Evolutionary conservation across 2,329 filamentous ascomycete species (phyloP).

Genomic region (Emergomyces pasteurianus): DNA sequence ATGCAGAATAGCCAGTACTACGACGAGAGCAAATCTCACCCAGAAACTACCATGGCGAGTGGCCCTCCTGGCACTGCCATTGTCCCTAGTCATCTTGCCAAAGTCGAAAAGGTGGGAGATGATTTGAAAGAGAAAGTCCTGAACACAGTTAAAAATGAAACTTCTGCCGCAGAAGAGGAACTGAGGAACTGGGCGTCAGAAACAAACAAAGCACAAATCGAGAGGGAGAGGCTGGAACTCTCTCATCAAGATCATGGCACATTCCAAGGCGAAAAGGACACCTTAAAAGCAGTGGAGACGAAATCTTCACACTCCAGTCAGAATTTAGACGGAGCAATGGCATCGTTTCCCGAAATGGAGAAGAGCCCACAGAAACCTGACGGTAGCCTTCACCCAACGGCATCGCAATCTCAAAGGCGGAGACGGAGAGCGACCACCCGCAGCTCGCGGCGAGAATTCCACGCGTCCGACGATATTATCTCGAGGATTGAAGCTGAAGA

Average conservation of each 20-base stretch:
- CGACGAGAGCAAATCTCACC: conserved; percentile 31
- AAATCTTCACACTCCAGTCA: conserved; percentile 14
- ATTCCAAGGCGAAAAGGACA: conserved; percentile 33
- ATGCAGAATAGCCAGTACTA: conserved; percentile 44
- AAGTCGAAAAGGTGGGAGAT: conserved; percentile 15
- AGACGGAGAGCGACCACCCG: conserved; percentile 35
- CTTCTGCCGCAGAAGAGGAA: conserved; percentile 21
- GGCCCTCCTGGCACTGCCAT: conserved; percentile 27
- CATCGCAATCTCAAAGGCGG: conserved; percentile 23
- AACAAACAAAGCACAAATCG: conserved; percentile 20
- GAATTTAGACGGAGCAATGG: conserved; percentile 17
- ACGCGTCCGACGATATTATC: conserved; percentile 61
- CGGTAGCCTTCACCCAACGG: conserved; percentile 23
- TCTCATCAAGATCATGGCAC: conserved; percentile 19
- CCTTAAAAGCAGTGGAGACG: conserved; percentile 20
- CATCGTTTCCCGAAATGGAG: conserved; percentile 11
- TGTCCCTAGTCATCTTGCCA: background rate
- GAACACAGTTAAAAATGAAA: conserved; percentile 16
- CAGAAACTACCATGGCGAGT: conserved; percentile 28
- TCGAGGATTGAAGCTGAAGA: conserved; percentile 66
- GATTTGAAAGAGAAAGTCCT: conserved; percentile 23
- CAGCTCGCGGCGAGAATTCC: conserved; percentile 36
- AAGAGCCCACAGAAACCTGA: conserved; percentile 22
- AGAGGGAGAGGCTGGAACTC: conserved; percentile 22
- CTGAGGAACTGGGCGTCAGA: conserved; percentile 24